Percentiles rank a stretch among this genome's conserved stretches.
phyloP scores from a whole-genome alignment of 805 yeast species.

The Pichia kluyveri region DNA sequence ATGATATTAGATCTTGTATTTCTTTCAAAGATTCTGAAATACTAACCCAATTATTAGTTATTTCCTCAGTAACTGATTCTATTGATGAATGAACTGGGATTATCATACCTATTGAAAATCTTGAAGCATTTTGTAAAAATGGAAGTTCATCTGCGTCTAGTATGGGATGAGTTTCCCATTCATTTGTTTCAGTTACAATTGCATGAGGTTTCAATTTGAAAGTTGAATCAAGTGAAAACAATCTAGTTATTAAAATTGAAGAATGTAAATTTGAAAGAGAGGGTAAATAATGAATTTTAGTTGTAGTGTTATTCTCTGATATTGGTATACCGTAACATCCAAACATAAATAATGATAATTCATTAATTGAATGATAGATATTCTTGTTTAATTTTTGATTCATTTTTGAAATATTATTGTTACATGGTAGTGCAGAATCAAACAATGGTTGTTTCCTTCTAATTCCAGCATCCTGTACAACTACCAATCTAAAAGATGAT shows the following conservation, averaged over 20 bases:
- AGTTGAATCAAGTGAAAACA: slow-evolving; percentile 28
- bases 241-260: slow-evolving; percentile 36
- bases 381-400: slow-evolving; percentile 20
- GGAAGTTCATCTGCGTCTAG: slow-evolving; percentile 24
- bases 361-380: slow-evolving; percentile 33
- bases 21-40: slow-evolving; percentile 31
- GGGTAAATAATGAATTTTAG: slow-evolving; percentile 42
- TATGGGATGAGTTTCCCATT: slow-evolving; percentile 38
- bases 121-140: slow-evolving; percentile 9
- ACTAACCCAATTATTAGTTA: slow-evolving; percentile 43
- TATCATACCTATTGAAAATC: slow-evolving; percentile 41
- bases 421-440: slow-evolving; percentile 30
- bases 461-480: slow-evolving; percentile 43
- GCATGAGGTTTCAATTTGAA: slow-evolving; percentile 10
- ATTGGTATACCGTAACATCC: slow-evolving; percentile 45
- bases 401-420: slow-evolving; percentile 9
- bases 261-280: slow-evolving; percentile 27
- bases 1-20: slow-evolving; percentile 29
- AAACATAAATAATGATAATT: slow-evolving; percentile 44
- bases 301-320: slow-evolving; percentile 33
- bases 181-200: slow-evolving; percentile 6
- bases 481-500: slow-evolving; percentile 31
- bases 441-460: slow-evolving; percentile 39
- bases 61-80: slow-evolving; percentile 27
- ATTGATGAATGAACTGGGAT: slow-evolving; percentile 32